Percentiles rank a stretch among this genome's conserved stretches.
Evolutionary conservation across 345 rosid genomes (phyloP).

Genomic region (Gossypium anomalum): DNA sequence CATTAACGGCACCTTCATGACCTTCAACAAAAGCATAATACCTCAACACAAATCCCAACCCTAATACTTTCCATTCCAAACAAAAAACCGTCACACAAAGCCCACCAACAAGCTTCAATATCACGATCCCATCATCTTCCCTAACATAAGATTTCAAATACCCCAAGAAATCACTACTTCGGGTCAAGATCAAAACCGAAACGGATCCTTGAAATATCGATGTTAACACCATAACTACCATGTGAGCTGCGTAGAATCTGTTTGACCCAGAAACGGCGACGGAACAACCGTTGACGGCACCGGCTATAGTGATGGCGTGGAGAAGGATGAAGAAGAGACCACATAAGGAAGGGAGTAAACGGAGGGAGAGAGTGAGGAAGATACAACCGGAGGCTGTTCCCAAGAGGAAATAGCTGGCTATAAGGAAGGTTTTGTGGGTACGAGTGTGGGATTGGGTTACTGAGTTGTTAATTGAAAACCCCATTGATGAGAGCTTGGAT

Average conservation of each 20-base stretch:
- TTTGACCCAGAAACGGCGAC: not conserved
- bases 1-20: not conserved
- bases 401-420: not conserved
- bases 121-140: conserved; percentile 69
- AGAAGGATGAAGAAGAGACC: conserved; percentile 64
- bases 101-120: conserved; percentile 76
- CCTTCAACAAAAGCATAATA: conserved; percentile 3
- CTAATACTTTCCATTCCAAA: not conserved
- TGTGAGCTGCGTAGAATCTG: not conserved
- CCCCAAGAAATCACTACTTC: not conserved
- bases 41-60: not conserved
- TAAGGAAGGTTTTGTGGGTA: not conserved
- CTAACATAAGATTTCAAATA: conserved; percentile 42
- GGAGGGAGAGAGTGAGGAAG: conserved; percentile 38
- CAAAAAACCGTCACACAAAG: not conserved
- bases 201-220: not conserved
- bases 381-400: conserved; percentile 39
- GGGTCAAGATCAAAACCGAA: not conserved
- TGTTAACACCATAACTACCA: not conserved
- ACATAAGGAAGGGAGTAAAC: conserved; percentile 59
- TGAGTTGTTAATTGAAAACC: not conserved
- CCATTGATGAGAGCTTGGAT: not conserved
- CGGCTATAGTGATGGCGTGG: conserved; percentile 37
- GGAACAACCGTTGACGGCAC: not conserved
- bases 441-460: not conserved